phyloP scores from a whole-genome alignment of 1,284 basidiomycete species.

The Puccinia sorghi region DNA sequence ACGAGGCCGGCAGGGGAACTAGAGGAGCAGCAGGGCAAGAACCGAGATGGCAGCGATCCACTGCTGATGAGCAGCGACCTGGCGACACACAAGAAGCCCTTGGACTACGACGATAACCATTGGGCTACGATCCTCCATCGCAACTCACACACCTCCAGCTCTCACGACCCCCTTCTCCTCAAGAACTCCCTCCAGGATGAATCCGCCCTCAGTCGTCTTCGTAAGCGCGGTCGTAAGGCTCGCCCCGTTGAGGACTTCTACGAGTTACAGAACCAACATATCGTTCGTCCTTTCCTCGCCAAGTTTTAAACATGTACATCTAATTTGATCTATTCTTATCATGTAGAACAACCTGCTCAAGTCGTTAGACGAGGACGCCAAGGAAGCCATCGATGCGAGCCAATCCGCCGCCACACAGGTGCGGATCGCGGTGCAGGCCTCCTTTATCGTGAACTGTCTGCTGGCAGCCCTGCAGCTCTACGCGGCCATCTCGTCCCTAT shows the following conservation, averaged over 20 bases:
- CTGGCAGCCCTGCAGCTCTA: constrained; percentile 50
- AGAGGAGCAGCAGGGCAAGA: too few relatives aligned
- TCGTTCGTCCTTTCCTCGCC: neutral
- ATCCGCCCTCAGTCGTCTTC: neutral
- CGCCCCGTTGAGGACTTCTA: constrained; percentile 31
- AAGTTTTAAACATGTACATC: too few relatives aligned
- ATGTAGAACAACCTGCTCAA: constrained; percentile 36
- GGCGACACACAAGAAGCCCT: constrained; percentile 12
- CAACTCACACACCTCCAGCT: neutral
- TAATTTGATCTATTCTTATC: neutral
- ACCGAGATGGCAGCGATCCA: too few relatives aligned
- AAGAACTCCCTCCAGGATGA: constrained; percentile 23
- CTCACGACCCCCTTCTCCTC: constrained; percentile 25
- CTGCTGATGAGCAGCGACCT: neutral
- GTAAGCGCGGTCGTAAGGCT: constrained; percentile 23
- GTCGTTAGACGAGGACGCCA: constrained; percentile 37
- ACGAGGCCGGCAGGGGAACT: too few relatives aligned
- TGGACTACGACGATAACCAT: constrained; percentile 24
- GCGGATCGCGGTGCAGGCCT: constrained; percentile 26
- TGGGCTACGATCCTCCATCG: constrained; percentile 31
- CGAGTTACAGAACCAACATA: constrained; percentile 39
- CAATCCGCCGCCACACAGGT: constrained; percentile 24
- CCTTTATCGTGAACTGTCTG: constrained; percentile 43
- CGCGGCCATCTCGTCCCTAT: constrained; percentile 50
- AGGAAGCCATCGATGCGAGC: neutral